Conservation (phyloP, 768 basidiomycete genomes). For the Leucocoprinus birnbaumii region DNA sequence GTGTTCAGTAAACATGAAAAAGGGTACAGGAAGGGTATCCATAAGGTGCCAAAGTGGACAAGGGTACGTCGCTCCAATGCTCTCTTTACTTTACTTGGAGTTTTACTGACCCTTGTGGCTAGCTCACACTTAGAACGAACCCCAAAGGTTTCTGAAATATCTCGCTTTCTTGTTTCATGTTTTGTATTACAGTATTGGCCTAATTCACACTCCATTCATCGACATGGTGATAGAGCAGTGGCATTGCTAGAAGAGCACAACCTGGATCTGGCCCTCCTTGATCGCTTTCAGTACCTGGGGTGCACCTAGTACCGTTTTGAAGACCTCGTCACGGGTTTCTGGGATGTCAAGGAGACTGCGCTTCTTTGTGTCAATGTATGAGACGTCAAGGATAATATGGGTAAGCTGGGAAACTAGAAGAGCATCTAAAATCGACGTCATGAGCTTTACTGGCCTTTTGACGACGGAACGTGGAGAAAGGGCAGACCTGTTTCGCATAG, state of each 20-base stretch:
- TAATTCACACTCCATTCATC: no score
- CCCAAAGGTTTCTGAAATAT: constrained; percentile 80
- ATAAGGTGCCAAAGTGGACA: constrained; percentile 98
- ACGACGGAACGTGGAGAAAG: neutral
- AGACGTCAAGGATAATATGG: constrained; percentile 80
- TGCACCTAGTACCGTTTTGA: constrained; percentile 67
- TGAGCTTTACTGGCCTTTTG: neutral
- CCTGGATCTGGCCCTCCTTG: constrained; percentile 67
- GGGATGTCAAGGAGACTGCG: constrained; percentile 77
- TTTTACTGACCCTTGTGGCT: constrained; percentile 12
- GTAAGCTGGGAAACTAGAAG: constrained; percentile 71
- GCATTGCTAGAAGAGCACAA: constrained; percentile 68
- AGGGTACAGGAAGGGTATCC: constrained; percentile 92
- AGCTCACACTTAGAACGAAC: constrained; percentile 86
- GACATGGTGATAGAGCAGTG: neutral
- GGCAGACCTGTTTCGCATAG: constrained; percentile 63
- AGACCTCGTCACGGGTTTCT: constrained; percentile 80
- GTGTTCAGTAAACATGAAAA: constrained; percentile 66
- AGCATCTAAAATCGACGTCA: constrained; percentile 51
- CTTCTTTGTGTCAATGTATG: constrained; percentile 73
- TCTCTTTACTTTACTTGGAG: neutral
- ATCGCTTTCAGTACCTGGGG: constrained; percentile 60
- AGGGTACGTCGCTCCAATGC: constrained; percentile 57
- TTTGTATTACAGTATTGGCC: constrained; percentile 9
- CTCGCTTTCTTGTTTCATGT: constrained; percentile 18